Evolutionary conservation across 2,329 filamentous ascomycete genomes (phyloP).

Genomic region (Beauveria bassiana): DNA sequence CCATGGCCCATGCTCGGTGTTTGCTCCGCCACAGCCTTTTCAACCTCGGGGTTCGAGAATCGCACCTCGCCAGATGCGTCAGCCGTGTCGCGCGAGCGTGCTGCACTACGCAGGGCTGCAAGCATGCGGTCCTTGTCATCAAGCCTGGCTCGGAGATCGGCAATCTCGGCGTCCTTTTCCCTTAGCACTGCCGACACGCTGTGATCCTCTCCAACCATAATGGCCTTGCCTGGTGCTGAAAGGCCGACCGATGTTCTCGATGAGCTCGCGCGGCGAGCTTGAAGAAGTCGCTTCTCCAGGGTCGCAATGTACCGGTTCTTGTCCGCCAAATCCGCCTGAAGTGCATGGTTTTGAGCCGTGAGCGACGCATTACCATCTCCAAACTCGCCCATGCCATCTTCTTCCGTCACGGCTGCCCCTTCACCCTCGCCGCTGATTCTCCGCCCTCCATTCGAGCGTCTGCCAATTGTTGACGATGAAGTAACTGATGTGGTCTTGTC

Average conservation of each 20-base stretch:
- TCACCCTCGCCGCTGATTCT: constrained; percentile 35
- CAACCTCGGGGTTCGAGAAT: constrained; percentile 19
- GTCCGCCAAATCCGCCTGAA: constrained; percentile 91
- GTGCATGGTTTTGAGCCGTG: constrained; percentile 76
- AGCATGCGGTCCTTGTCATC: constrained; percentile 97
- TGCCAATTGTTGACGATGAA: constrained; percentile 55
- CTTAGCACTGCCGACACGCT: constrained; percentile 64
- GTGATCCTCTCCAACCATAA: constrained; percentile 70
- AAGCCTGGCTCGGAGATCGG: constrained; percentile 76
- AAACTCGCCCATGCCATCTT: constrained; percentile 71
- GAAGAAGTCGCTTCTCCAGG: constrained; percentile 82
- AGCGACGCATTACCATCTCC: constrained; percentile 80
- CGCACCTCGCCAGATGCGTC: constrained; percentile 40
- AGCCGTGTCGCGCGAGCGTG: constrained; percentile 76
- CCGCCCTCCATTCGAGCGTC: constrained; percentile 38
- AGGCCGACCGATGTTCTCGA: constrained; percentile 76
- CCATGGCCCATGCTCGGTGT: constrained; percentile 26
- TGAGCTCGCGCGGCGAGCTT: constrained; percentile 83
- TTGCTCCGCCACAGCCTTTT: constrained; percentile 18
- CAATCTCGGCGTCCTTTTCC: constrained; percentile 90
- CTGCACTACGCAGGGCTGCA: constrained; percentile 72
- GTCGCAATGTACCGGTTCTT: constrained; percentile 96
- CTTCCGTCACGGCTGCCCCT: constrained; percentile 41
- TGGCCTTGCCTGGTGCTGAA: constrained; percentile 50
- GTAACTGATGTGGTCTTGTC: constrained; percentile 61